Conservation (phyloP, 2,329 filamentous ascomycete species). For the Pseudogymnoascus verrucosus region DNA sequence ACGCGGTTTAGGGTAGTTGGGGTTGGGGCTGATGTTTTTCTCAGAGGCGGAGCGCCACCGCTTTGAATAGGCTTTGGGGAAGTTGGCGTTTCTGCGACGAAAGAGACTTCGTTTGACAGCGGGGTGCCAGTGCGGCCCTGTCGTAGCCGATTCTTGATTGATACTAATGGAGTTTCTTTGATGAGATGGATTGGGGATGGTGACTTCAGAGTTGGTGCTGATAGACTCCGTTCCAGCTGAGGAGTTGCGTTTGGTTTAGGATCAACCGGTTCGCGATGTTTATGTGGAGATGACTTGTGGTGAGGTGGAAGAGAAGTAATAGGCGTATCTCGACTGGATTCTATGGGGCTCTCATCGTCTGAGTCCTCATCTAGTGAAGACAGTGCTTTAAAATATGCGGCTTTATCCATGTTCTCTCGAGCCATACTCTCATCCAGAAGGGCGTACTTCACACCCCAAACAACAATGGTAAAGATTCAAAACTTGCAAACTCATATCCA, state of each 20-base stretch:
- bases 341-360: constrained; percentile 20
- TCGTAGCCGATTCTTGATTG: not conserved
- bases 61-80: constrained; percentile 21
- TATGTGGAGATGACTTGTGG: constrained; percentile 26
- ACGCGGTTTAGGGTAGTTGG: constrained; percentile 16
- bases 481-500: constrained; percentile 2
- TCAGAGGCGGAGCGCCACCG: constrained; percentile 15
- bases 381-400: constrained; percentile 20
- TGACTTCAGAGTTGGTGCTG: constrained; percentile 9
- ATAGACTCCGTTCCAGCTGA: not conserved
- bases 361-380: constrained; percentile 21
- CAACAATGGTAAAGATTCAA: not conserved
- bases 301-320: constrained; percentile 29
- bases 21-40: constrained; percentile 17
- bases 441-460: not conserved
- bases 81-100: constrained; percentile 11
- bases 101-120: constrained; percentile 5
- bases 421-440: not conserved
- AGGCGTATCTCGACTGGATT: not conserved
- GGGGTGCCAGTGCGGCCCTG: not conserved
- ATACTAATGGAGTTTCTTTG: constrained; percentile 9
- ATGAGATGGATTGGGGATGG: not conserved
- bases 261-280: constrained; percentile 25
- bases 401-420: constrained; percentile 6
- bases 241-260: not conserved